Base-by-base conservation (phyloP, 345 rosid species). In the Euphorbia pulcherrima region DNA sequence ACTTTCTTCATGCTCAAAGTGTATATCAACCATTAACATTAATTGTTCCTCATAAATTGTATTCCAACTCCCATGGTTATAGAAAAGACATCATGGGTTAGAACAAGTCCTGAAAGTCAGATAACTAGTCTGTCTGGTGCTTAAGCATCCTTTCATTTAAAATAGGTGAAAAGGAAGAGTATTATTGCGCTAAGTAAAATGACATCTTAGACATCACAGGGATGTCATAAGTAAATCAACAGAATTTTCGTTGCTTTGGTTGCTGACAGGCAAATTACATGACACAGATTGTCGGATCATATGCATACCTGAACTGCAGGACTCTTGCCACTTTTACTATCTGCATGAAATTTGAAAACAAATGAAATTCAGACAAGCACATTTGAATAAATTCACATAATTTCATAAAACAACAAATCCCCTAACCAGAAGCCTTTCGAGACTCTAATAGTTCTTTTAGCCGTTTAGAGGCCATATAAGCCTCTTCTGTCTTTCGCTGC, bases 401-500 rank as follows among this genome's bases (percentile, higher is more conserved):
- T 3, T 6, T 41, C 59, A 62, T 13, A n/a, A 57, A 24, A 20
- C 60, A 29, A 11, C 18, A 33, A 51, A 41, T 54, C 48, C 55
- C 33, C 79, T 61, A 68, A 82, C 85, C 87, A 72, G 80, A 50
- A 74, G 68, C 62, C 67, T 80, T 87, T 67, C 80, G 82, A 51
- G 85, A 81, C 74, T 84, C 87, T 41, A 79, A 64, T 10, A 84
- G 79, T 56, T 74, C 74, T 62, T 82, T 85, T 24, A 86, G 78
- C 46, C 90, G 85, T 76, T 85, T 84, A 20, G 75, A 56, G 30
- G 88, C 88, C 69, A 81, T 53, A 55, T 72, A 74, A 77, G 90
- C 87, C 78, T 89, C 94, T 81, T 86, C 75, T n/a, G 82, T 84
- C 79, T 90, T 93, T 37, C 86, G 81, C 65, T 84, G 88, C 83